Base-by-base conservation (phyloP, 257 asterid genomes). In the Primulina tabacum region DNA sequence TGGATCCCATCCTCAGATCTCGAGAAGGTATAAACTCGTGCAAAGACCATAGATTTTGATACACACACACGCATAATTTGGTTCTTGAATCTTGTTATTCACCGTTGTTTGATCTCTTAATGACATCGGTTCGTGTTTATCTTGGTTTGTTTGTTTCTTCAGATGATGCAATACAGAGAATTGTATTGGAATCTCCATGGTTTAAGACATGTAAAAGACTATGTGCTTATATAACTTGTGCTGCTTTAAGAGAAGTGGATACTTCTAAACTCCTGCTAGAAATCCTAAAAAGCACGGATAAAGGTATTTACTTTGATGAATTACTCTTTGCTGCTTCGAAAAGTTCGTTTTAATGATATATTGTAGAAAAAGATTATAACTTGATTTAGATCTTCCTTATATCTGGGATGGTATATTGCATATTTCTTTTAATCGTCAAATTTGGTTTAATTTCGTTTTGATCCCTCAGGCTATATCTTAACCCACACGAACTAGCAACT, bases 171-270 rank as follows among this genome's bases (percentile, higher is more conserved):
- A 85, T 91, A 55, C 99, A 91, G 82, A 89, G 72, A 50, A 59
- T 78, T 55, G 87, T 91, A 37, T 57, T 89, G 89, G 92, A 86
- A 73, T 91, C 96, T 76, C 95, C 97, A 12, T 91, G 99, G 99
- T 94, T 91, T 80, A 91, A 84, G 78, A 83, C 89, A 21, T 88
- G 96, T 77, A 79, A 71, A 52, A 83, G 95, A 47, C 79, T 94
- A 30, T 94, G 99, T 73, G 99, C 99, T 74, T 94, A 94, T 67
- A 86, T 94, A 40, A 86, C 93, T 56, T 91, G 95, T 67, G 80
- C 88, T 73, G 87, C 96, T 73, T 74, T 94, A 55, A 81, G 96
- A 81, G 99, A 94, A 89, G 97, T 94, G 69, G 97, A 94, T 75
- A 89, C 99, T 8, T 78, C 87, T 61, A 87, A 72, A 33, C 4